Percentiles rank a stretch among this genome's conserved stretches.
Evolutionary conservation across 768 basidiomycete genomes (phyloP).

Genomic region (Suillus weaverae): DNA sequence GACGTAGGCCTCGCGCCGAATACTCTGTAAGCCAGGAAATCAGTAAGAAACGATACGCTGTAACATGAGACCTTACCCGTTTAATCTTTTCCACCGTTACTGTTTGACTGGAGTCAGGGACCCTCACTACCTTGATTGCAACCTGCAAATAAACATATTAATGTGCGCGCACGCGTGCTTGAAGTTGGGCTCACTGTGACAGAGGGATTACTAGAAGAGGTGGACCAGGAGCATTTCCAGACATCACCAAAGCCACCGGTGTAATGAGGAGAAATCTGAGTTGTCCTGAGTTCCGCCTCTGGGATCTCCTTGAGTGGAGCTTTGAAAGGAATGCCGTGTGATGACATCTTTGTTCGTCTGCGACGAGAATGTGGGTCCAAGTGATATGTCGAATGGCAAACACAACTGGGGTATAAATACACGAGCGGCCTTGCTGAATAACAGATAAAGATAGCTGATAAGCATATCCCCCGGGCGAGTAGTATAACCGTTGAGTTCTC

Average conservation of each 20-base stretch:
- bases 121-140: not conserved
- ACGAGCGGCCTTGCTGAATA: not conserved
- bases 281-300: not conserved
- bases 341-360: not conserved
- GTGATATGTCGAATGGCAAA: not conserved
- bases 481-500: not conserved
- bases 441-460: not conserved
- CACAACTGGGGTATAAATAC: not conserved
- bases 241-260: not conserved
- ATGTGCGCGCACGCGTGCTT: not conserved
- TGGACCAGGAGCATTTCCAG: not conserved
- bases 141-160: not conserved
- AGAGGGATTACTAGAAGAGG: not conserved
- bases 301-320: not conserved
- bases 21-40: slow-evolving; percentile 15
- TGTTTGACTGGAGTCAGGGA: not conserved
- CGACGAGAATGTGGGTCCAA: not conserved
- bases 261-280: not conserved
- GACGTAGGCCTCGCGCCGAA: slow-evolving; percentile 30
- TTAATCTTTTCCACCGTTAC: not conserved
- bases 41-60: not conserved
- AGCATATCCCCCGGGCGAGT: not conserved
- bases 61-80: not conserved
- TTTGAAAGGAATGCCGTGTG: not conserved
- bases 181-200: not conserved